Evolutionary conservation across 78 protist genomes (phyloP), one percentile per base, ranked within the genome.

Genomic region (Dictyostelium citrinum): DNA sequence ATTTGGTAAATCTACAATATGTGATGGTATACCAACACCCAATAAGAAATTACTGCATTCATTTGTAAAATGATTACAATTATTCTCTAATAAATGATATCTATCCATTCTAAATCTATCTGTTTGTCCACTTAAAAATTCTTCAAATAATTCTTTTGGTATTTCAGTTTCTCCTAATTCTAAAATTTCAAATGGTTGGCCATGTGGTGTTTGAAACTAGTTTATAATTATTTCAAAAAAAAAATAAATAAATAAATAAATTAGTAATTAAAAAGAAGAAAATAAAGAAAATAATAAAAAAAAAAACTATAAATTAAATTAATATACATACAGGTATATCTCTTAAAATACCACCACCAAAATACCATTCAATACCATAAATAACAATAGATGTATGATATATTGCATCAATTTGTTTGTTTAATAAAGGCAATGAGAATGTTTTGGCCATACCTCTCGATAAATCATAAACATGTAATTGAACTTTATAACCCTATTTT

Each of bases 1-100:
- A 12, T 43, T 8, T 46, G 93, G 93, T 67, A 88, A 78, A 14
- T 41, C 81, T 4, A 33, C 29, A 67, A 88, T 88, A 41, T 75
- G 90, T n/a, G 39, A 9, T 20, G 90, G 90, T 5, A 83, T 83
- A 14, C 22, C 33, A 10, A 0, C 22, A 88, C 84, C 84, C 1
- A 88, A 14, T 41, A 88, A 60, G 49, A 88, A 88, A 12, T 78
- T 41, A 29, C 71, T 41, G 31, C 55, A 78, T 46, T 78, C 71
- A 35, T 88, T 88, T 31, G 93, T 79, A 16, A 88, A 88, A 46
- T 88, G 93, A 68, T 88, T 88, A 46, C 93, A 88, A 78, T 88
- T 88, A n/a, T 88, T 88, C 11, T 88, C 85, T 1, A 88, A 16
- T 29, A 88, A 43, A 78, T 88, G 93, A 88, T 88, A 88, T 27